These are phyloP conservation scores for Penicillium vulpinum DNA, from an alignment of 2,329 filamentous ascomycete species.

Conservation along the genomic window DNA sequence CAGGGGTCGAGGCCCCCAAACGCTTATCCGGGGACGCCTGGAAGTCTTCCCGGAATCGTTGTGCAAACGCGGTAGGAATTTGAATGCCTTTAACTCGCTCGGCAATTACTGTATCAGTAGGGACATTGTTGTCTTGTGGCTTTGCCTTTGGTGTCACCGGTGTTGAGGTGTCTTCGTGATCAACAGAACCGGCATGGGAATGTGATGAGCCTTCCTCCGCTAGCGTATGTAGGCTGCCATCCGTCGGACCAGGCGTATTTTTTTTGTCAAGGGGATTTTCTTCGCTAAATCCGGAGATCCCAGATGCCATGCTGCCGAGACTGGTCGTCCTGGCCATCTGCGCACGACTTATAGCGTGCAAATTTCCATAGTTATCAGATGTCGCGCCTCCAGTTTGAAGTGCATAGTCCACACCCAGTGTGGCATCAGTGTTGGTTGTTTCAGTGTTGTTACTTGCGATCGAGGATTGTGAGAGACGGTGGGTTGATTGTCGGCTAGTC, in stretches of 20 bases:
- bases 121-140: slow-evolving; percentile 59
- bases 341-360: slow-evolving; percentile 34
- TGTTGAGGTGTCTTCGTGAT: slow-evolving; percentile 44
- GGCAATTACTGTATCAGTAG: slow-evolving; percentile 84
- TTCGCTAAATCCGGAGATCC: slow-evolving; percentile 58
- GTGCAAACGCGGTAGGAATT: slow-evolving; percentile 82
- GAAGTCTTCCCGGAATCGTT: slow-evolving; percentile 76
- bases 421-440: slow-evolving; percentile 67
- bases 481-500: slow-evolving; percentile 56
- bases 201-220: slow-evolving; percentile 53
- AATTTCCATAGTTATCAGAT: slow-evolving; percentile 44
- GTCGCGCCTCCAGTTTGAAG: slow-evolving; percentile 77
- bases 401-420: slow-evolving; percentile 75
- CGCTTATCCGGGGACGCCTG: slow-evolving; percentile 62
- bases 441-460: slow-evolving; percentile 58
- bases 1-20: slow-evolving; percentile 51
- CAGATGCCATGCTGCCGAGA: slow-evolving; percentile 85
- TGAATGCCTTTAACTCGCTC: slow-evolving; percentile 87
- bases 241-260: slow-evolving; percentile 42
- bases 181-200: slow-evolving; percentile 38
- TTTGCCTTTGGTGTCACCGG: slow-evolving; percentile 74
- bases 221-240: slow-evolving; percentile 56
- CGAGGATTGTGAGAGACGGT: slow-evolving; percentile 61
- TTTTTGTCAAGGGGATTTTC: slow-evolving; percentile 47
- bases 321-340: slow-evolving; percentile 74